phyloP scores from a whole-genome alignment of 768 basidiomycete species.

The Hygrophorus russula region DNA sequence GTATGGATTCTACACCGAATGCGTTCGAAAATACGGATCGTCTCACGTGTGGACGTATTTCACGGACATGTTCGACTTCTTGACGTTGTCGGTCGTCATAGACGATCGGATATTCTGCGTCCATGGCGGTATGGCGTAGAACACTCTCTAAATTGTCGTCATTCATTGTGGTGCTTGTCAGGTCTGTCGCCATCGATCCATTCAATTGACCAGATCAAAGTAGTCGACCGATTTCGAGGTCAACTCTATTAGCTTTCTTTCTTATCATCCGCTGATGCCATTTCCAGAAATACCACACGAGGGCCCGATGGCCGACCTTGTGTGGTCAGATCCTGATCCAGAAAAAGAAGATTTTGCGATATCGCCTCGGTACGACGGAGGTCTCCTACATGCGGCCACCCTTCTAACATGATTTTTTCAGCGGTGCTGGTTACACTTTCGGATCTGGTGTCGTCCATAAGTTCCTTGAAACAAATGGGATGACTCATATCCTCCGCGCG shows the following conservation, averaged over 20 bases:
- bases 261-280: conserved; percentile 12
- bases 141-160: background rate
- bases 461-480: conserved; percentile 90
- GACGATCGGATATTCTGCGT: conserved; percentile 99
- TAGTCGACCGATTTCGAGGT: conserved; percentile 98
- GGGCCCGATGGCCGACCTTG: conserved; percentile 98
- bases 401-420: conserved; percentile 18
- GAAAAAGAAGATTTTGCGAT: conserved; percentile 99
- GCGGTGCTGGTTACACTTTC: conserved; percentile 98
- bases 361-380: conserved; percentile 69
- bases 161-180: conserved; percentile 18
- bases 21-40: conserved; percentile 92
- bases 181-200: conserved; percentile 97
- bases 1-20: conserved; percentile 98
- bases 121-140: conserved; percentile 66
- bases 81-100: conserved; percentile 95
- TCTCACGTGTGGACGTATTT: conserved; percentile 98
- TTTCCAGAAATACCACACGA: conserved; percentile 92
- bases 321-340: conserved; percentile 99
- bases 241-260: conserved; percentile 11
- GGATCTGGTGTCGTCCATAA: conserved; percentile 97
- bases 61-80: conserved; percentile 99
- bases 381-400: conserved; percentile 8
- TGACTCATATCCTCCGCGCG: conserved; percentile 95
- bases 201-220: conserved; percentile 98